phyloP scores from a whole-genome alignment of 2,329 filamentous ascomycete species.

The Colletotrichum echinochloae region DNA sequence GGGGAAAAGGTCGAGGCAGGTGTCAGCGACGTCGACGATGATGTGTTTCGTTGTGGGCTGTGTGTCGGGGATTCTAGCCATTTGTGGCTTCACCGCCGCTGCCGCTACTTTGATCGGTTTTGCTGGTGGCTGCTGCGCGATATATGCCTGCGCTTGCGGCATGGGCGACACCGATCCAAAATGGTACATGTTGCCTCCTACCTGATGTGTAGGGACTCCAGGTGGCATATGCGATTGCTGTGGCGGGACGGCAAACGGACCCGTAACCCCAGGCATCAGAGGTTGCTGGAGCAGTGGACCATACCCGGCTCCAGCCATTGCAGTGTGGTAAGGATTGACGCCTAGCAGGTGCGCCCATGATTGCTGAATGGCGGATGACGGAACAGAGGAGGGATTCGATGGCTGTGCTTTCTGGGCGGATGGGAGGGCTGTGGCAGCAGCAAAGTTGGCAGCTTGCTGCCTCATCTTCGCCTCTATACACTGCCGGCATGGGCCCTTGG shows the following conservation, averaged over 20 bases:
- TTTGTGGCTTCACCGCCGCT: not conserved
- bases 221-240: constrained; percentile 17
- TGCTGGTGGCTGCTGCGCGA: not conserved
- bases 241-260: constrained; percentile 21
- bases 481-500: constrained; percentile 35
- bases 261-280: constrained; percentile 11
- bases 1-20: constrained; percentile 59
- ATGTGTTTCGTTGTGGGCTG: constrained; percentile 52
- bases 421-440: constrained; percentile 1
- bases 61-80: constrained; percentile 39
- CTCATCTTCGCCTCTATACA: constrained; percentile 37
- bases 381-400: not conserved
- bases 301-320: constrained; percentile 30
- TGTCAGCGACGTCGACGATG: constrained; percentile 63
- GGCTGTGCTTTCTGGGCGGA: not conserved
- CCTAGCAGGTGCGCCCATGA: constrained; percentile 31
- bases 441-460: constrained; percentile 33
- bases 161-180: constrained; percentile 3
- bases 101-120: constrained; percentile 3
- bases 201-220: constrained; percentile 10
- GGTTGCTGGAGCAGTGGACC: constrained; percentile 33
- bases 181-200: constrained; percentile 14
- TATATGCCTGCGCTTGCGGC: constrained; percentile 3
- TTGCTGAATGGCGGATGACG: constrained; percentile 22
- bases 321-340: constrained; percentile 34